A percentile compares a stretch with the other conserved stretches of the same genome.
These are phyloP conservation scores for Hemileia vastatrix DNA, from an alignment of 1,284 basidiomycete species.

Conservation along the genomic window DNA sequence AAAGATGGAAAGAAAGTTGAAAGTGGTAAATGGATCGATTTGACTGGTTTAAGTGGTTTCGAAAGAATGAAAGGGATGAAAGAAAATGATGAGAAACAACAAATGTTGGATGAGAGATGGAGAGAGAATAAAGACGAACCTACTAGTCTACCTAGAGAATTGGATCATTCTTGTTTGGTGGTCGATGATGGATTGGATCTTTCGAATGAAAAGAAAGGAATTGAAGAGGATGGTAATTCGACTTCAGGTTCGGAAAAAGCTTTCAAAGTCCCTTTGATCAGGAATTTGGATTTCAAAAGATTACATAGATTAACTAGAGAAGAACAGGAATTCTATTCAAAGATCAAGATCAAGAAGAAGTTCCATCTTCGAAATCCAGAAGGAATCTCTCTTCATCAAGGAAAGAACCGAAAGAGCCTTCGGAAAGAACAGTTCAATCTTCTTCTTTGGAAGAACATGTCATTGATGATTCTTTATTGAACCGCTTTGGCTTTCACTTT, in stretches of 20 bases:
- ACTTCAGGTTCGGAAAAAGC: not conserved
- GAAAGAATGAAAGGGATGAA: slow-evolving; percentile 5
- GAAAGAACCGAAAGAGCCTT: too few species aligned
- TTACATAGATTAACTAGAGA: not conserved
- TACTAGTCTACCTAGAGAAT: slow-evolving; percentile 30
- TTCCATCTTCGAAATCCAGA: too few species aligned
- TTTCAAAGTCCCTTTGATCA: not conserved
- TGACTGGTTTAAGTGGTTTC: slow-evolving; percentile 35
- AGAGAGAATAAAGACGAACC: not conserved
- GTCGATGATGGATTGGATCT: slow-evolving; percentile 28
- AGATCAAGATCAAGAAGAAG: too few species aligned
- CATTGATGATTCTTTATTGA: too few species aligned
- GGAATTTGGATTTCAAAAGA: not conserved
- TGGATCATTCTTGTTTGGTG: slow-evolving; percentile 38
- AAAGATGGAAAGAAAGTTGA: slow-evolving; percentile 23
- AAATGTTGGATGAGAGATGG: not conserved
- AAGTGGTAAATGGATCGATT: slow-evolving; percentile 39
- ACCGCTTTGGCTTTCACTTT: too few species aligned
- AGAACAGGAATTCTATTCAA: too few species aligned
- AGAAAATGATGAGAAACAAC: slow-evolving; percentile 1
- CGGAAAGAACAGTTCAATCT: too few species aligned
- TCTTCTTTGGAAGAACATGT: too few species aligned
- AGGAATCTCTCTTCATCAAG: too few species aligned
- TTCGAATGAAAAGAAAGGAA: not conserved
- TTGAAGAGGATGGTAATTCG: not conserved